These are phyloP conservation scores for Phtheirospermum japonicum DNA, from an alignment of 257 asterid genomes.

Conservation along the genomic window DNA sequence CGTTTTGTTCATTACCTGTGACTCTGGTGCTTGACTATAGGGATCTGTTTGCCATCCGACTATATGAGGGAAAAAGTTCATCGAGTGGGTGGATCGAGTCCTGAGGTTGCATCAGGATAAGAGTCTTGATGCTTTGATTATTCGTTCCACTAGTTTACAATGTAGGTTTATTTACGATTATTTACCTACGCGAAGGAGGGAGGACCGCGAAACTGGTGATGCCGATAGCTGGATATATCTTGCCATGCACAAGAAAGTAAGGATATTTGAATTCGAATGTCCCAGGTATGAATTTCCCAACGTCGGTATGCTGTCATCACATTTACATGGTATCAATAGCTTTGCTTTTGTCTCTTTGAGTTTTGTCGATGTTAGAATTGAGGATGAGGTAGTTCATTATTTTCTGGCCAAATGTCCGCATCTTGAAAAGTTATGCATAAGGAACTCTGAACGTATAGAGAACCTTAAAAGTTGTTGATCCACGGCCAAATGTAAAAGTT, in stretches of 20 bases:
- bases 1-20: neutral
- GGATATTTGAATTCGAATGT: neutral
- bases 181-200: no score
- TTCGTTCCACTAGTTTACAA: neutral
- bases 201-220: no score
- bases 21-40: neutral
- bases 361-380: neutral
- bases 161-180: neutral
- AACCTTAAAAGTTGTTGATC: constrained; percentile 15
- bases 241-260: neutral
- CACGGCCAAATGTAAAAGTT: neutral
- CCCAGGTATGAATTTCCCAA: neutral
- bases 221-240: neutral
- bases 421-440: constrained; percentile 2
- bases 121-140: neutral
- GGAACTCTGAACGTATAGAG: neutral
- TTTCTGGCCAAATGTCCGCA: neutral
- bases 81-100: neutral
- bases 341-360: neutral
- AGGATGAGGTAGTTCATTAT: no score
- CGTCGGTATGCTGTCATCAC: neutral
- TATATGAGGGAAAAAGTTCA: neutral
- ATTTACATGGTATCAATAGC: neutral
- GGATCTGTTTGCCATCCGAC: neutral
- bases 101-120: no score